Base-by-base conservation (phyloP, 768 basidiomycete genomes). In the Melanogaster broomeanus region DNA sequence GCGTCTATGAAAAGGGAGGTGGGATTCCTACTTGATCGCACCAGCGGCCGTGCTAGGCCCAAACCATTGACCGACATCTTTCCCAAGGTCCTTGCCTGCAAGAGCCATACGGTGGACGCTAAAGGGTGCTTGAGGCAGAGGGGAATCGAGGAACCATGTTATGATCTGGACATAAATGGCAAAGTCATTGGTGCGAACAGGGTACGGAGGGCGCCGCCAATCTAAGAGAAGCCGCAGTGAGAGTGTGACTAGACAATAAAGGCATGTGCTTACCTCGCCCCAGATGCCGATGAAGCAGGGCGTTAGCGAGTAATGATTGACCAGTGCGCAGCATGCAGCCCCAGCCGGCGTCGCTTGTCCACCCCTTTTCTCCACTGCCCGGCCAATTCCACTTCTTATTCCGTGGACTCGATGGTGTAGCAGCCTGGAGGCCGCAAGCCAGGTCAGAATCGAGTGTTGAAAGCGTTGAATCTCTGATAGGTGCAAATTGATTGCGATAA, bases 1-100 rank as follows among this genome's bases (percentile, higher is more conserved):
- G 19, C 9, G 21, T 48, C 8, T 18, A 40, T 19, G 30, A 34
- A 35, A 47, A 4, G 35, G 39, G n/a, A 21, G 11, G 21, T 21
- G 21, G 24, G 51, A 25, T 42, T 66, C 79, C 49, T 64, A 92
- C 89, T 89, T 93, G 73, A 98, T 89, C 11, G 93, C 95, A 33
- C 95, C 94, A 8, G 95, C 94, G n/a, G 96, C 97, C 0, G 91
- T 93, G 64, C 91, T 95, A 0, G 96, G 96, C 0, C 96, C 96
- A 62, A 98, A 98, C 96, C 96, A 98, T 68, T 93, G 89, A 1
- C 96, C 96, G 0, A 98, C 89, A 57, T 93, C 91, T 55, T 91
- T 98, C 12, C 96, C 96, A 1, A 98, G 79, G 60, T 94, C 88
- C 64, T 98, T 95, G 1, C 96, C 96, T 0, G 94, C 88, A 19